Conservation (phyloP, 257 asterid species). For the Solanum tarijense region DNA sequence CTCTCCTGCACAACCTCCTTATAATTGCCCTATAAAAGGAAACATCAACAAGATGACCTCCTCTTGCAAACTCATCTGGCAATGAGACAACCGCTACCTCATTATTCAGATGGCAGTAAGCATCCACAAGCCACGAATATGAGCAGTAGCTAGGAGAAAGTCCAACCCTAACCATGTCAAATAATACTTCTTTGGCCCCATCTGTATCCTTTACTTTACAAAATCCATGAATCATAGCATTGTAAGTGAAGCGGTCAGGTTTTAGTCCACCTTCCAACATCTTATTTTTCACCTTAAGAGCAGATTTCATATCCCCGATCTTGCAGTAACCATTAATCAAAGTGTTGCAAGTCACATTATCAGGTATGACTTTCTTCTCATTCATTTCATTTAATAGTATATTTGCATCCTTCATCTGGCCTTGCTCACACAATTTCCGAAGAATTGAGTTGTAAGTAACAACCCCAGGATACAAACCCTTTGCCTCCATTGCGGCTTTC, state of each 20-base stretch:
- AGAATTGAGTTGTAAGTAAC: constrained; percentile 78
- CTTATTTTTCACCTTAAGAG: constrained; percentile 48
- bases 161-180: constrained; percentile 54
- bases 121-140: constrained; percentile 68
- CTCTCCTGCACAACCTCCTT: constrained; percentile 59
- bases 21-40: constrained; percentile 61
- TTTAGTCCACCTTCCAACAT: constrained; percentile 71
- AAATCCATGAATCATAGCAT: constrained; percentile 73
- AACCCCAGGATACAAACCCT: constrained; percentile 51
- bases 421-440: constrained; percentile 69
- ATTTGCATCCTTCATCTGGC: constrained; percentile 61
- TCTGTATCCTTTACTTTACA: constrained; percentile 47
- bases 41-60: constrained; percentile 57
- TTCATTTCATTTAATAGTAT: constrained; percentile 57
- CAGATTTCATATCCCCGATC: constrained; percentile 72
- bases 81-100: constrained; percentile 42
- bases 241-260: constrained; percentile 72
- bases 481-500: constrained; percentile 53
- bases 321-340: constrained; percentile 81
- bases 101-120: constrained; percentile 35
- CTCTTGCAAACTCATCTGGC: constrained; percentile 44
- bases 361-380: constrained; percentile 55
- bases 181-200: constrained; percentile 47
- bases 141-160: constrained; percentile 45
- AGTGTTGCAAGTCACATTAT: constrained; percentile 75